Evolutionary conservation across 2,329 filamentous ascomycete species (phyloP), one percentile per base, ranked within the genome.

Genomic region (Cordyceps javanica): DNA sequence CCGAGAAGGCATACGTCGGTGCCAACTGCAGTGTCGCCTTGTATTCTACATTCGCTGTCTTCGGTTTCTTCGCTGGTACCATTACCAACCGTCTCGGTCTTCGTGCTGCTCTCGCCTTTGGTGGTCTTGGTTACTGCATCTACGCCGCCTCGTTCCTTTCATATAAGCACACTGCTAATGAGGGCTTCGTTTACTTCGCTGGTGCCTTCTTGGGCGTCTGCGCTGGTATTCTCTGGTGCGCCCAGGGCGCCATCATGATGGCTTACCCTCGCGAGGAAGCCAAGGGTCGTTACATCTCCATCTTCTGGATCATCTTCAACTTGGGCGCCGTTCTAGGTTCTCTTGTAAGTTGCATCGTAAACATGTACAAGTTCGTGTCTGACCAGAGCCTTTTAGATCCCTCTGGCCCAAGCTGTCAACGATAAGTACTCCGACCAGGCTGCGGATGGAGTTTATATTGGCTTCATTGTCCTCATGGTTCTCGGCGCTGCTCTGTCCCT

Each of bases 291-390:
- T 96, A 91, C 71, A 96, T 96, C 70, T 89, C 89, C 60, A 86
- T 85, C 76, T 96, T 96, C 75, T 96, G 92, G 92, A 86, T 91
- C 70, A 95, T 97, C 67, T 97, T 96, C 80, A 96, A 96, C 73
- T 73, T 92, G 59, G 92, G 92, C 65, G 91, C 86, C 66, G 91
- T 96, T 60, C 90, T 97, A 70, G 92, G 92, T 61, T 85, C 87
- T 67, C 73, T 87, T 65, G 74, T 79, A 68, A 65, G 74, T 68
- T 57, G 14, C 48, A 53, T 38, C 11, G 16, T 28, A 8, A n/a
- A 21, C 5, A 6, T 11, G 9, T 30, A 26, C 28, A 6, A 16
- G 4, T 14, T 46, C 26, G n/a, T 8, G 10, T 26, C 32, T 30
- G 38, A 38, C 16, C 10, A 2, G 11, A 19, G n/a, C 16, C 26